Evolutionary conservation across 2,329 filamentous ascomycete species (phyloP).

Genomic region (Colletotrichum tamarilloi): DNA sequence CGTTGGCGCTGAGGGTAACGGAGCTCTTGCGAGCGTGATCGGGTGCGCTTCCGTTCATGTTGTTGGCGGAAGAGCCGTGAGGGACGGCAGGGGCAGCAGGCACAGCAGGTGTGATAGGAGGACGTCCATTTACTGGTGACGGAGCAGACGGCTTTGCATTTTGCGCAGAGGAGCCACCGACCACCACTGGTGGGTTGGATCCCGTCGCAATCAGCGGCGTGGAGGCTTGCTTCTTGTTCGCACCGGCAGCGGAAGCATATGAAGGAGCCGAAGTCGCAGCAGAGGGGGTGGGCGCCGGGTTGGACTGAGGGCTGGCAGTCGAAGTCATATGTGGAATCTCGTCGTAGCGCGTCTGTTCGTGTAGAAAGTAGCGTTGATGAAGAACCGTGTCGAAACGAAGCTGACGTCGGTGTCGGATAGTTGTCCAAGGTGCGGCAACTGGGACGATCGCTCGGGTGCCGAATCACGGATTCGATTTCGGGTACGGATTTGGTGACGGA

Average conservation of each 20-base stretch:
- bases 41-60: slow-evolving; percentile 75
- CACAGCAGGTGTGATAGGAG: slow-evolving; percentile 75
- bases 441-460: slow-evolving; percentile 36
- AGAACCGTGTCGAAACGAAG: slow-evolving; percentile 3
- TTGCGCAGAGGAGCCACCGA: slow-evolving; percentile 62
- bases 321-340: slow-evolving; percentile 68
- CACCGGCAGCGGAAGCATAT: slow-evolving; percentile 75
- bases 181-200: slow-evolving; percentile 65
- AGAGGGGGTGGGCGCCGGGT: slow-evolving; percentile 66
- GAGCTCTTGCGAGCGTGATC: slow-evolving; percentile 89
- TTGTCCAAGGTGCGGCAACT: slow-evolving; percentile 29
- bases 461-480: slow-evolving; percentile 45
- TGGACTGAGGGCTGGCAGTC: slow-evolving; percentile 65
- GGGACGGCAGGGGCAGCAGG: slow-evolving; percentile 72
- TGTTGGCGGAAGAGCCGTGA: slow-evolving; percentile 65
- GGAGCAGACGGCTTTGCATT: slow-evolving; percentile 74
- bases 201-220: slow-evolving; percentile 71
- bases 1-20: slow-evolving; percentile 89
- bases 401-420: slow-evolving; percentile 26
- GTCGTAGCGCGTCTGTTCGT: slow-evolving; percentile 33
- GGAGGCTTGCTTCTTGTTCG: slow-evolving; percentile 71
- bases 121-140: slow-evolving; percentile 88
- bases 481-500: not conserved
- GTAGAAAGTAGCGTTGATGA: slow-evolving; percentile 22
- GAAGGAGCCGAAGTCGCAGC: slow-evolving; percentile 69